phyloP scores from a whole-genome alignment of 179 eudicot species.

The Silene vulgaris region DNA sequence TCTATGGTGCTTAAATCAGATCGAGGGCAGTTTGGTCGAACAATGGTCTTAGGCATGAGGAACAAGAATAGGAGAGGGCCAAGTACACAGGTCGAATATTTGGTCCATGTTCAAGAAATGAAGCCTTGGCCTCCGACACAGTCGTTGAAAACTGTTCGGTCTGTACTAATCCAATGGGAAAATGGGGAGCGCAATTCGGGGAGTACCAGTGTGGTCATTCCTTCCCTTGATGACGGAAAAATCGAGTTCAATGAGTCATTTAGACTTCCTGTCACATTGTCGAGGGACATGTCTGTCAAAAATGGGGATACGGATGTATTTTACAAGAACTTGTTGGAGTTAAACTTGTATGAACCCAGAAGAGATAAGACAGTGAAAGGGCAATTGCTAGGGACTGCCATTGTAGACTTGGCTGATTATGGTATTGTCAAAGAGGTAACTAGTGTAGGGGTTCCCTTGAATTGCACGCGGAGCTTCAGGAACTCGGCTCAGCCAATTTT shows the following conservation, averaged over 20 bases:
- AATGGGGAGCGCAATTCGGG: constrained; percentile 70
- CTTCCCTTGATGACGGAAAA: constrained; percentile 61
- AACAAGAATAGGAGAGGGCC: constrained; percentile 65
- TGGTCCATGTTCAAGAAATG: constrained; percentile 63
- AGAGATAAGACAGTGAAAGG: constrained; percentile 74
- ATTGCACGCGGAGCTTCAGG: constrained; percentile 64
- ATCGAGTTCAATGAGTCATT: constrained; percentile 78
- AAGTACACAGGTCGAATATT: constrained; percentile 60
- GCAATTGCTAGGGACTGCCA: constrained; percentile 72
- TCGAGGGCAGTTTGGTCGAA: neutral
- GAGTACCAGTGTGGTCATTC: constrained; percentile 54
- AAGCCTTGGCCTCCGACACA: constrained; percentile 98
- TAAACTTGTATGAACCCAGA: constrained; percentile 81
- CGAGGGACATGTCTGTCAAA: constrained; percentile 53
- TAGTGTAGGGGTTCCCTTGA: constrained; percentile 47
- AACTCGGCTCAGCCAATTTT: constrained; percentile 64
- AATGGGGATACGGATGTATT: constrained; percentile 49
- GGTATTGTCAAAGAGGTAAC: constrained; percentile 52
- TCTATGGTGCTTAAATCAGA: constrained; percentile 13
- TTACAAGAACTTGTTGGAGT: constrained; percentile 72
- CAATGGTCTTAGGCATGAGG: constrained; percentile 66
- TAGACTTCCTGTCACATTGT: constrained; percentile 48
- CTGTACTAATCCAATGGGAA: constrained; percentile 79
- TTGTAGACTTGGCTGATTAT: constrained; percentile 75
- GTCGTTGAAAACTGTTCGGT: constrained; percentile 58